Evolutionary conservation across 305 asterid genomes (phyloP), one percentile per base, ranked within the genome.

Genomic region (Fraxinus platypoda): DNA sequence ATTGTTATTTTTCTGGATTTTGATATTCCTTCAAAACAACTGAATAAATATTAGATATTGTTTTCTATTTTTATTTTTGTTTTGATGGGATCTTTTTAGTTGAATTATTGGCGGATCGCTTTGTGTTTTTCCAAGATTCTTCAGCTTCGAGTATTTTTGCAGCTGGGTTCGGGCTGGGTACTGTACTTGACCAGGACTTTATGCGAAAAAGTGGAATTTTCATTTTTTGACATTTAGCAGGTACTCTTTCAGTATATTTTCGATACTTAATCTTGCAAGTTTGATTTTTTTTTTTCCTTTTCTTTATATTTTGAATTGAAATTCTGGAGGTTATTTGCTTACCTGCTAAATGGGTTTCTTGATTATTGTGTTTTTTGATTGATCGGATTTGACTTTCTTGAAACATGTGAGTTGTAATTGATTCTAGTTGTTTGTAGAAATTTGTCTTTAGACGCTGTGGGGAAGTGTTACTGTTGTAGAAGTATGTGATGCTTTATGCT

Each of bases 101-200:
- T 86, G 81, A 74, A 31, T 11, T 77, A 3, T 46, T 46, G 85
- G 83, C 33, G 2, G 7, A 66, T 78, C 38, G 54, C 66, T 31
- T 64, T 70, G 31, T 46, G 68, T 64, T 70, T 43, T 34, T 13
- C 21, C 52, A 2, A 37, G 84, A 81, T 85, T 84, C 82, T 62
- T 81, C 23, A 52, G 41, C 85, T 77, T 12, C 70, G 41, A 28
- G 33, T 83, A 72, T 62, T 75, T 64, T 8, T 31, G 76, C 49
- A 76, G 81, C 84, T 80, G 80, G 84, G 77, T 80, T 87, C 37
- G 33, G 74, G 49, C 33, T 38, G 77, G 6, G 64, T n/a, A 23
- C 23, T 66, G 77, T 43, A 34, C 12, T 75, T 62, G 80, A 19
- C 83, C 30, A 30, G 3, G 57, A 13, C 82, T 81, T 88, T 76